Base-by-base conservation (phyloP, 2,329 filamentous ascomycete genomes). In the Cercospora sp. region DNA sequence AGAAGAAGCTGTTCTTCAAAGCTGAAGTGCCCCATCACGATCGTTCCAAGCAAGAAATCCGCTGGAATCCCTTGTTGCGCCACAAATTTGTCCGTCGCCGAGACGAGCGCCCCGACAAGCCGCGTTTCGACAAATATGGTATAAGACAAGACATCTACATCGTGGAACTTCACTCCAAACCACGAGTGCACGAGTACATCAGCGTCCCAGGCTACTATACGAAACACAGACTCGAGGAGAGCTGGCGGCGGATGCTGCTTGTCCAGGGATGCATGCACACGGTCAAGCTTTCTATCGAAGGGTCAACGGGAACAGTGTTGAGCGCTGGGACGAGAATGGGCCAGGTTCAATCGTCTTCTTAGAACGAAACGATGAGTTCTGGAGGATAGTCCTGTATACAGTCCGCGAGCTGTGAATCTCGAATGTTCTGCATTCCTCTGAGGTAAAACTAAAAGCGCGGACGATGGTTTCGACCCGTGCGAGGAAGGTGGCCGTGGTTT, bases 1-100 rank as follows among this genome's bases (percentile, higher is more conserved):
- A 70, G 30, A 20, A 33, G 9, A 63, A 60, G 26, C 31, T 70
- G 2, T 68, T 66, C 48, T 62, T 70, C 53, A 66, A 59, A n/a
- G 13, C 65, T 8, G 23, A 30, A 10, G 20, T 5, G 16, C n/a
- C 33, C 5, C 18, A 59, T 5, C 7, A 9, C 16, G 23, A 31
- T 5, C 8, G 1, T 20, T 45, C n/a, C n/a, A n/a, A n/a, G n/a
- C n/a, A n/a, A n/a, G n/a, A n/a, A n/a, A n/a, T n/a, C n/a, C n/a
- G n/a, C n/a, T n/a, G n/a, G n/a, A n/a, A n/a, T n/a, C n/a, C n/a
- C n/a, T n/a, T n/a, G n/a, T n/a, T n/a, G n/a, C n/a, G n/a, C n/a
- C n/a, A n/a, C n/a, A n/a, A n/a, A n/a, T n/a, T n/a, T n/a, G n/a
- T n/a, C n/a, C n/a, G n/a, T n/a, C n/a, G n/a, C n/a, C n/a, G n/a